Evolutionary conservation across 192 early-diverging fungal genomes (phyloP), one percentile per base, ranked within the genome.

Genomic region (Polychytrium aggregatum): DNA sequence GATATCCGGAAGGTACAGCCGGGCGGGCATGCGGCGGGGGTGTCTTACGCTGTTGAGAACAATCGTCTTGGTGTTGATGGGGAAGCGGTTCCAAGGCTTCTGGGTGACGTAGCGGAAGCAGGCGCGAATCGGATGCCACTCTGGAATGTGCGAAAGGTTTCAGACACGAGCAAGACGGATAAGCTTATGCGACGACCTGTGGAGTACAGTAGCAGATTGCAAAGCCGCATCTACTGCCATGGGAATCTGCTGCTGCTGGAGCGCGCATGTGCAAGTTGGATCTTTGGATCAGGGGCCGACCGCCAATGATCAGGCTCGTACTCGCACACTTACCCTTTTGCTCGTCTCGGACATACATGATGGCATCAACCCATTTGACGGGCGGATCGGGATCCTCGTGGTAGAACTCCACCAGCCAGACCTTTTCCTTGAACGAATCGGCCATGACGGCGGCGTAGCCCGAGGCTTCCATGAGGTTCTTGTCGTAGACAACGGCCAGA

Each of bases 81-180:
- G 87, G 55, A 90, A 82, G 8, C 86, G 74, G 46, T 78, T 84
- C 87, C 87, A 90, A 11, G 87, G 87, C 62, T 85, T 86, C 53
- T 90, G 87, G 1, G 87, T 90, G 8, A 88, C 79, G 58, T 88
- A 90, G 45, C 86, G 65, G 64, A 90, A 90, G 59, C 86, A 88
- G n/a, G 86, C 85, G 26, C 87, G 65, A 36, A 90, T 86, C 2
- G 83, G 60, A 53, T 86, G 84, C 86, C 85, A 90, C 27, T 64
- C 76, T 81, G 51, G 5, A 37, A 46, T 22, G n/a, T n/a, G n/a
- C n/a, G n/a, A n/a, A n/a, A n/a, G n/a, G n/a, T n/a, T n/a, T n/a
- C n/a, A n/a, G n/a, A n/a, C n/a, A n/a, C n/a, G n/a, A n/a, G n/a
- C n/a, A n/a, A n/a, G n/a, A n/a, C n/a, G n/a, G n/a, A n/a, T n/a